Percentiles rank a stretch among this genome's conserved stretches.
phyloP scores from a whole-genome alignment of 2,329 filamentous ascomycete species.

The Raffaelea arxii region DNA sequence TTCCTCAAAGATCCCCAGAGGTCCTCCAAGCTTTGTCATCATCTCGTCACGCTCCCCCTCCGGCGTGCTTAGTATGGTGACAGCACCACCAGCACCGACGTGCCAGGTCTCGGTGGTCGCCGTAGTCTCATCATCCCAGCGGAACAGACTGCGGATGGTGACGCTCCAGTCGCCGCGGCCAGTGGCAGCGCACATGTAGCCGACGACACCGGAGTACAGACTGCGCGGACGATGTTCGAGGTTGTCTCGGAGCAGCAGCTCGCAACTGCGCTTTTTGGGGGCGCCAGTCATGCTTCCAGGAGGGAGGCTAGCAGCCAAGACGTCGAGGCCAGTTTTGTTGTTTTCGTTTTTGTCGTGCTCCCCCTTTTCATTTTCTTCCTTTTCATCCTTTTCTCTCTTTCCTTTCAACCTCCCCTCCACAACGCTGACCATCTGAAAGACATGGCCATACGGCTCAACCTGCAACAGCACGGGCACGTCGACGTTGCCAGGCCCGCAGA shows the following conservation, averaged over 20 bases:
- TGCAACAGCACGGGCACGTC: slow-evolving; percentile 68
- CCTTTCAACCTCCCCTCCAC: slow-evolving; percentile 64
- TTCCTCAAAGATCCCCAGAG: slow-evolving; percentile 39
- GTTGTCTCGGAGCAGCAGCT: slow-evolving; percentile 67
- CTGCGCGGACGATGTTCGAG: slow-evolving; percentile 47
- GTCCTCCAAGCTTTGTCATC: slow-evolving; percentile 60
- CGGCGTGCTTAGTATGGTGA: slow-evolving; percentile 74
- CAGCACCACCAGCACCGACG: slow-evolving; percentile 81
- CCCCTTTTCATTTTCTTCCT: slow-evolving; percentile 12
- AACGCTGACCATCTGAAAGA: slow-evolving; percentile 86
- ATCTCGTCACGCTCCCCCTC: slow-evolving; percentile 86
- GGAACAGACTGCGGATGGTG: slow-evolving; percentile 73
- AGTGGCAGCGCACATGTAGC: slow-evolving; percentile 79
- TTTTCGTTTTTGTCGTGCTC: neutral
- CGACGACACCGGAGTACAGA: slow-evolving; percentile 80
- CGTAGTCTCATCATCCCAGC: slow-evolving; percentile 51
- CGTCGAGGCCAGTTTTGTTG: slow-evolving; percentile 56
- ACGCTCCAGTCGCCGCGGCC: slow-evolving; percentile 87
- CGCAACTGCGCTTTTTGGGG: slow-evolving; percentile 85
- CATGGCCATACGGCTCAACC: slow-evolving; percentile 83
- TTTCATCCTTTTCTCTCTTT: too few species aligned
- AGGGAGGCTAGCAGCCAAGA: slow-evolving; percentile 68
- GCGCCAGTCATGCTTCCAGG: slow-evolving; percentile 96
- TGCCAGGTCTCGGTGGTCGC: slow-evolving; percentile 53
- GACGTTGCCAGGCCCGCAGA: slow-evolving; percentile 67